Conservation (phyloP, 2,329 filamentous ascomycete species). For the Talaromyces sp. region DNA sequence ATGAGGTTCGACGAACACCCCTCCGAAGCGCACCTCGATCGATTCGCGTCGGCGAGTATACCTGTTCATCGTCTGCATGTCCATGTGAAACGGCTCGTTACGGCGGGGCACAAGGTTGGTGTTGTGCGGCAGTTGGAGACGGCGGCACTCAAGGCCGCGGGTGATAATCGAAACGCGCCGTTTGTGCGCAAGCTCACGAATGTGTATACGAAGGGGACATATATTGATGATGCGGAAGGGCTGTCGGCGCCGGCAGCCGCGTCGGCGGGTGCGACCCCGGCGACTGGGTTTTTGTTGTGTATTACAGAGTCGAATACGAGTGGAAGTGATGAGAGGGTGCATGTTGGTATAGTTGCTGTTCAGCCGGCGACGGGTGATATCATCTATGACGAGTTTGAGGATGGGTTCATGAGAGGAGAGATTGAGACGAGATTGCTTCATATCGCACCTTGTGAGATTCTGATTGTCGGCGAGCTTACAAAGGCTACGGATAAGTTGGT, state of each 20-base stretch:
- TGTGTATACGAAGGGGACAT: constrained; percentile 96
- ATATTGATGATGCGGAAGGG: constrained; percentile 88
- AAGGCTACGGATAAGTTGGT: constrained; percentile 91
- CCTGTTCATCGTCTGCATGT: constrained; percentile 88
- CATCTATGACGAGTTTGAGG: constrained; percentile 92
- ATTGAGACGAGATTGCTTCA: constrained; percentile 94
- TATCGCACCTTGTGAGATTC: constrained; percentile 91
- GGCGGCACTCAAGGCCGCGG: constrained; percentile 89
- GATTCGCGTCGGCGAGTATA: constrained; percentile 94
- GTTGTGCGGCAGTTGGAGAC: constrained; percentile 94
- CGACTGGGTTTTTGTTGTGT: constrained; percentile 86
- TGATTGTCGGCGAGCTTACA: constrained; percentile 87
- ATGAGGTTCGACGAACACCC: constrained; percentile 90
- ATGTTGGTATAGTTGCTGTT: constrained; percentile 87
- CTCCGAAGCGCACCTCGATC: constrained; percentile 86
- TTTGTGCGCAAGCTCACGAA: constrained; percentile 93
- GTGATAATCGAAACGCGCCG: constrained; percentile 88
- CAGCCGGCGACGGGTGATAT: constrained; percentile 95
- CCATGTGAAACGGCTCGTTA: constrained; percentile 88
- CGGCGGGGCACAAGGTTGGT: constrained; percentile 92
- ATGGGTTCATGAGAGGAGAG: constrained; percentile 95
- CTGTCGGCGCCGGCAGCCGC: constrained; percentile 60
- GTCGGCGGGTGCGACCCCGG: constrained; percentile 55
- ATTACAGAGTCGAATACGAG: constrained; percentile 83
- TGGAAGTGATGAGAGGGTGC: constrained; percentile 86